phyloP scores from a whole-genome alignment of 1,284 basidiomycete genomes.

The Cutaneotrichosporon spelunceum region DNA sequence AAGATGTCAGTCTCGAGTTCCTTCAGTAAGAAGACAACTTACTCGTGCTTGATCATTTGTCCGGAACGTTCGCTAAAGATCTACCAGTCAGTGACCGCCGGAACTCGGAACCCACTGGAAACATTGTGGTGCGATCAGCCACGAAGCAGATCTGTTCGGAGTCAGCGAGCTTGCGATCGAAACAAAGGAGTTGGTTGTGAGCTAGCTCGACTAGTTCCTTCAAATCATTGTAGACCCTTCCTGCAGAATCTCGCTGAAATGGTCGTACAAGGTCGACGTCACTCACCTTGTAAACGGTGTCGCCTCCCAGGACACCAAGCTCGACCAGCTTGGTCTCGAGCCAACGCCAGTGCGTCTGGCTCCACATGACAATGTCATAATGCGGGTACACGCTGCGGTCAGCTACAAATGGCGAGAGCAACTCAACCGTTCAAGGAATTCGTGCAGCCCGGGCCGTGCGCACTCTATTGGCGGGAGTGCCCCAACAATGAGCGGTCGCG shows the following conservation, averaged over 20 bases:
- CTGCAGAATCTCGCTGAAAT: too few species aligned
- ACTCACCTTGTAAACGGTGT: constrained; percentile 64
- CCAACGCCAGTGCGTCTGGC: constrained; percentile 80
- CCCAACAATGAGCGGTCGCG: constrained; percentile 72
- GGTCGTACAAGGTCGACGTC: background rate
- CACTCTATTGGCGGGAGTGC: constrained; percentile 73
- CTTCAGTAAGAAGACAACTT: constrained; percentile 8
- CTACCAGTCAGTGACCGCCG: constrained; percentile 15
- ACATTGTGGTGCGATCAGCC: constrained; percentile 83
- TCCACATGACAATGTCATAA: constrained; percentile 85
- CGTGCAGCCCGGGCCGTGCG: constrained; percentile 75
- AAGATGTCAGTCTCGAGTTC: constrained; percentile 9
- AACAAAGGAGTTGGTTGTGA: too few species aligned
- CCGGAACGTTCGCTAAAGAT: constrained; percentile 66
- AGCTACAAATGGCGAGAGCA: background rate
- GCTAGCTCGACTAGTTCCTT: too few species aligned
- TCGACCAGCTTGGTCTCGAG: constrained; percentile 85
- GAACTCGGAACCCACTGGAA: constrained; percentile 60
- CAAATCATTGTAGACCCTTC: too few species aligned
- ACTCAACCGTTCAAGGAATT: constrained; percentile 60
- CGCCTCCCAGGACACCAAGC: constrained; percentile 73
- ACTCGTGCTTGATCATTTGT: constrained; percentile 69
- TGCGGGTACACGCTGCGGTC: constrained; percentile 63
- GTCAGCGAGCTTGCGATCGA: background rate
- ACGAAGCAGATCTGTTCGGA: constrained; percentile 55